Conservation (phyloP, 176 grass and related monocot genomes). For the Carex myosuroides region DNA sequence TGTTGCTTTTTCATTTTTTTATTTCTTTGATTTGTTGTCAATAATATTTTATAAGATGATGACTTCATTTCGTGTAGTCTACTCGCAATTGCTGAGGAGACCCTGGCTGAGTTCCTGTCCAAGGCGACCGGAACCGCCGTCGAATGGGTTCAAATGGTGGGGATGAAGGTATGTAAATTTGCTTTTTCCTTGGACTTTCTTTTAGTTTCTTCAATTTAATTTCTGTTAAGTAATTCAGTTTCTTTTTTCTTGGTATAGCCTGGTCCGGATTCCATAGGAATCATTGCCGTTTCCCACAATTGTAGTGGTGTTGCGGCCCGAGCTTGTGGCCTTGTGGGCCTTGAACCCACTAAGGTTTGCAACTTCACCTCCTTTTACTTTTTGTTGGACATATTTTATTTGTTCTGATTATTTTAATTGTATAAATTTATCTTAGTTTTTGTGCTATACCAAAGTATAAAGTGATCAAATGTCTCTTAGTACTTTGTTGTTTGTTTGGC, state of each 20-base stretch:
- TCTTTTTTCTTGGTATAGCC: slow-evolving; percentile 38
- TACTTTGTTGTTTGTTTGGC: not conserved
- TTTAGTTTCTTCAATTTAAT: not conserved
- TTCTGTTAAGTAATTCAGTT: not conserved
- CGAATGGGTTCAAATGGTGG: slow-evolving; percentile 99
- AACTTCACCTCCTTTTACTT: not conserved
- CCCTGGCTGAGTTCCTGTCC: slow-evolving; percentile 94
- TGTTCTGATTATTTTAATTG: not conserved
- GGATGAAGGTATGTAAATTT: slow-evolving; percentile 74
- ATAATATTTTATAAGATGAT: not conserved
- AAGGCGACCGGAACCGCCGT: slow-evolving; percentile 97
- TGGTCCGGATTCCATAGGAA: slow-evolving; percentile 99
- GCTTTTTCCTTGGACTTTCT: not conserved
- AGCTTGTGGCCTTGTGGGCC: slow-evolving; percentile 98
- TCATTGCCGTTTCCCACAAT: slow-evolving; percentile 99
- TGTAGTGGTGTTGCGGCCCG: slow-evolving; percentile 94
- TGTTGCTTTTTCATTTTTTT: not conserved
- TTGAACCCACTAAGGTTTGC: slow-evolving; percentile 94
- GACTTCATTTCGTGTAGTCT: slow-evolving; percentile 36
- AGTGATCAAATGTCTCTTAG: not conserved
- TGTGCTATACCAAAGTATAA: not conserved
- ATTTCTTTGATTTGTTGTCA: not conserved
- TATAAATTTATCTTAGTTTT: not conserved
- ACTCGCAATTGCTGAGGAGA: slow-evolving; percentile 95
- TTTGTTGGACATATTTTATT: not conserved